Conservation (phyloP, 2,329 filamentous ascomycete species). For the Nemania abortiva region DNA sequence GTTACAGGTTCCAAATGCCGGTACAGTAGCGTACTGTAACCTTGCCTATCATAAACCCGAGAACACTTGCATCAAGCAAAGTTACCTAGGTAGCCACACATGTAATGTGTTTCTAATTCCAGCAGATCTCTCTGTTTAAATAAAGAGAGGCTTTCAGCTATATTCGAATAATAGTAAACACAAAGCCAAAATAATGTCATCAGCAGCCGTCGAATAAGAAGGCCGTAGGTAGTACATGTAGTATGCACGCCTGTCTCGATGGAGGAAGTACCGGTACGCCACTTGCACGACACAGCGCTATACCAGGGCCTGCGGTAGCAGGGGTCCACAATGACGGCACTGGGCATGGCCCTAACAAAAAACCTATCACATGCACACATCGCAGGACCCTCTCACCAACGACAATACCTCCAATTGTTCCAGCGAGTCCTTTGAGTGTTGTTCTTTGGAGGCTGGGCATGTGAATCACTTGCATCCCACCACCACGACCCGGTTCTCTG, state of each 20-base stretch:
- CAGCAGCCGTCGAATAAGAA: background rate
- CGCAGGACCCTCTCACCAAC: constrained; percentile 29
- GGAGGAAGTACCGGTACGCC: background rate
- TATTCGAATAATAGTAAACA: background rate
- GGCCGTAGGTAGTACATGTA: background rate
- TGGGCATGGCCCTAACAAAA: constrained; percentile 36
- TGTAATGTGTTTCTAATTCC: background rate
- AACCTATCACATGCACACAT: constrained; percentile 36
- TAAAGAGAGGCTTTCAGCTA: background rate
- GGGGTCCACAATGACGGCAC: constrained; percentile 38
- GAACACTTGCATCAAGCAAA: background rate
- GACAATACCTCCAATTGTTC: background rate
- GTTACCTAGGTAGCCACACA: background rate
- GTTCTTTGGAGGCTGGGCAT: constrained; percentile 6
- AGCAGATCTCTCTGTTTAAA: background rate
- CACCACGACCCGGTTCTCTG: background rate
- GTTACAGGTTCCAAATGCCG: background rate
- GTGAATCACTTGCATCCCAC: constrained; percentile 14
- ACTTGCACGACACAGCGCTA: background rate
- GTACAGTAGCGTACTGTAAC: background rate
- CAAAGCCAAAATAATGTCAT: background rate
- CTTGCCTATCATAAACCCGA: background rate
- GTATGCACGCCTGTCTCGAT: background rate
- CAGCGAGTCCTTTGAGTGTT: background rate
- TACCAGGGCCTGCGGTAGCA: background rate